Evolutionary conservation across 2,329 filamentous ascomycete species (phyloP), one percentile per base, ranked within the genome.

Genomic region (Fusarium sublunatum): DNA sequence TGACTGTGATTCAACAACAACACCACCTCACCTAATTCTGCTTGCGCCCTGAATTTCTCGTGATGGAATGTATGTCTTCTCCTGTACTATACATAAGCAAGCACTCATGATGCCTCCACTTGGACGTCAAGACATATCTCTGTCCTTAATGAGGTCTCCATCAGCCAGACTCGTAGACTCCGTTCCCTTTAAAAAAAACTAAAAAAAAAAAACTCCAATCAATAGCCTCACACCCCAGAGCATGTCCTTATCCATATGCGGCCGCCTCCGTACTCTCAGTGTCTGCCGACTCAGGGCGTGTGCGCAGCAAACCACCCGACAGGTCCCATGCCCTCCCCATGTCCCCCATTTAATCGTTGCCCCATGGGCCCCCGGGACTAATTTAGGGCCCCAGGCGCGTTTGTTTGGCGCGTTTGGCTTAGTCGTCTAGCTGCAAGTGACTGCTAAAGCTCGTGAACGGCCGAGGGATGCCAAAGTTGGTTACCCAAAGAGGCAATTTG

Each of bases 281-380:
- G n/a, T 29, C 5, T 13, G 28, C 46, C 22, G 36, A 12, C 13
- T 7, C 6, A 29, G 53, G 53, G 49, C 11, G 53, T 56, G 49
- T 11, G 6, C 10, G 22, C 44, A 39, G 19, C 9, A 28, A 28
- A 28, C 26, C 26, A 7, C 7, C 26, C 26, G 26, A 7, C 26
- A 28, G 45, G 15, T 48, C 34, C 26, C 46, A 49, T 49, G 46
- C 48, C 26, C 24, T 26, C 40, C 41, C 40, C 40, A 47, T 57
- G 29, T 54, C 42, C 61, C 61, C 46, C 57, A 56, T 59, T 47
- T 63, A 46, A 28, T 28, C 54, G 55, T 41, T 65, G 61, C 61
- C 61, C 62, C 62, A 63, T 65, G 61, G 61, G 61, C 52, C 57
- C 57, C 55, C 55, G 55, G 57, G 57, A 50, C 51, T 47, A 42